Base-by-base conservation (phyloP, 1,284 basidiomycete genomes). In the Apiotrichum domesticum region DNA sequence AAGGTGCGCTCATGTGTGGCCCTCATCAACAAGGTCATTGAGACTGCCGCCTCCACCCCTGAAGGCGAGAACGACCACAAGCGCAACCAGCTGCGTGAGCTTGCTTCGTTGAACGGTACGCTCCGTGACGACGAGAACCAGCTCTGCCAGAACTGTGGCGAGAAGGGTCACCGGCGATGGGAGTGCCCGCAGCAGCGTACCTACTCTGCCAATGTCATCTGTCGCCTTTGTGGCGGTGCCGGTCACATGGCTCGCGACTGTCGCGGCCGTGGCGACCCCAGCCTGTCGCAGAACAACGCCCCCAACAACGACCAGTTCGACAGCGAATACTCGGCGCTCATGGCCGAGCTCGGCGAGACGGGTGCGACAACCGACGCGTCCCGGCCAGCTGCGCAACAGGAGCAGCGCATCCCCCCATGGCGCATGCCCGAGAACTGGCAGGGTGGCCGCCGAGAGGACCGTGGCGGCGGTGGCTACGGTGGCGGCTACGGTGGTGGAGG, bases 21-120 rank as follows among this genome's bases (percentile, higher is more conserved):
- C 71, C 82, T 98, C 80, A 98, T 99, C 74, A 98, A 99, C 79
- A 88, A 79, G 73, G 96, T 99, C 65, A 98, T 99, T 62, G 96
- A 98, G 78, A 98, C 95, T 33, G 94, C 96, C 56, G 96, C 96
- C 4, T 98, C 94, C 21, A 97, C 94, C 3, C 96, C 96, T 1
- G 96, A 99, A 80, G 94, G 93, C 41, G 92, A 98, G 78, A 99
- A 99, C 73, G 95, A 98, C 73, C 96, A 99, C 80, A 99, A 99
- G 77, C 87, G 96, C 52, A 98, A 95, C 75, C 96, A 99, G 79
- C 85, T 99, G 50, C 90, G 96, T 66, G 96, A 99, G 76, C 84
- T 99, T 35, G 96, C 96, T 13, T 92, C 94, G 15, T 80, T 99
- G 54, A 99, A 99, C 75, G 96, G 96, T 77, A 99, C 96, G 33